These are phyloP conservation scores for Jimgerdemannia lactiflua DNA, from an alignment of 192 early-diverging fungal species.

Conservation along the genomic window DNA sequence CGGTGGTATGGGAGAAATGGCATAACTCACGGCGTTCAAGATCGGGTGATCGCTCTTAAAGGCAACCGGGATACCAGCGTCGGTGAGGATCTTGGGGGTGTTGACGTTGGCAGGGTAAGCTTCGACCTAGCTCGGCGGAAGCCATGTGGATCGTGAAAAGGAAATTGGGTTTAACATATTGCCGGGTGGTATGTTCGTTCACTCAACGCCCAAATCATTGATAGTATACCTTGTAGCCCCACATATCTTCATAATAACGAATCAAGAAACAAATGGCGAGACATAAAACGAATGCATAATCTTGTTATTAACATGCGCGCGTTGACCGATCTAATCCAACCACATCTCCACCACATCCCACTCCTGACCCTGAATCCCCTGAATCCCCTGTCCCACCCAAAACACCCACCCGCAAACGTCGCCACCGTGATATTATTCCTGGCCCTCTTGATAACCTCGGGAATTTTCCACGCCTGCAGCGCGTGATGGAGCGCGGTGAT, in stretches of 20 bases:
- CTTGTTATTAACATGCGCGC: neutral
- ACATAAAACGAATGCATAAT: neutral
- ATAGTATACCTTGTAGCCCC: slow-evolving; percentile 40
- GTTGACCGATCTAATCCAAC: too few species aligned
- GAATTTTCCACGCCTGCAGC: slow-evolving; percentile 52
- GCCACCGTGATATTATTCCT: slow-evolving; percentile 52
- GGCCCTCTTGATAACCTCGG: slow-evolving; percentile 44
- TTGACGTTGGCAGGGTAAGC: slow-evolving; percentile 50
- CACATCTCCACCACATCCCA: too few species aligned
- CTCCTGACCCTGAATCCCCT: too few species aligned
- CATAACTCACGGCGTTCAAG: slow-evolving; percentile 42
- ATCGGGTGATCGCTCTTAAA: slow-evolving; percentile 69
- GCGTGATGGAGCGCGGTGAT: slow-evolving; percentile 66
- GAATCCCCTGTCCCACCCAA: neutral
- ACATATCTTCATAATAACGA: slow-evolving; percentile 28
- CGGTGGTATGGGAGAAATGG: neutral
- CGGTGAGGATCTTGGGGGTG: slow-evolving; percentile 45
- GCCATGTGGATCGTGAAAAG: slow-evolving; percentile 30
- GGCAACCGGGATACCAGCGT: slow-evolving; percentile 60
- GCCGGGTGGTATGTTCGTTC: too few species aligned
- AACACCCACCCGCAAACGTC: slow-evolving; percentile 46
- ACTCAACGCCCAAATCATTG: neutral
- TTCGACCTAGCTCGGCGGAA: slow-evolving; percentile 40
- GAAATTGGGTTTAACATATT: neutral
- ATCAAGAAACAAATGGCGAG: neutral